Percentiles rank a stretch among this genome's conserved stretches.
Evolutionary conservation across 1,284 basidiomycete genomes (phyloP).

Genomic region (Puccinia polysora): DNA sequence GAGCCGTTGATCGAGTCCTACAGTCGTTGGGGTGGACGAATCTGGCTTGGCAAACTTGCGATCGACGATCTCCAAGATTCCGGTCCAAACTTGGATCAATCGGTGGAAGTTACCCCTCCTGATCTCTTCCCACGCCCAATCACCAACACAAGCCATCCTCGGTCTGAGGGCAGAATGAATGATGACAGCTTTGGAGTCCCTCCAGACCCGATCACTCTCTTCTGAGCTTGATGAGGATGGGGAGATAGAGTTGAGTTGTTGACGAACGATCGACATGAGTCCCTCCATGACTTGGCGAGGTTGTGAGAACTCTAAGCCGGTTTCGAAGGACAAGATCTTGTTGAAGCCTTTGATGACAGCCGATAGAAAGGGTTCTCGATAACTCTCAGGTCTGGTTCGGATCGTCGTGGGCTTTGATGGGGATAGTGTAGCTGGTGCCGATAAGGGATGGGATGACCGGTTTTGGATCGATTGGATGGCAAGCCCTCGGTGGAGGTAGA

Average conservation of each 20-base stretch:
- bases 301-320: conserved; percentile 19
- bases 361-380: conserved; percentile 15
- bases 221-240: not conserved
- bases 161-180: conserved; percentile 19
- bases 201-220: not conserved
- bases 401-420: no score
- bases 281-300: conserved; percentile 7
- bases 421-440: no score
- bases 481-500: conserved; percentile 18
- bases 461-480: conserved; percentile 14
- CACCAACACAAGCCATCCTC: not conserved
- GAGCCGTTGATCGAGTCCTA: conserved; percentile 17
- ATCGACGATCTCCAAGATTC: conserved; percentile 12
- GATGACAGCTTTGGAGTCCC: not conserved
- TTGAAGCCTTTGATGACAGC: conserved; percentile 32
- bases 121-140: conserved; percentile 37
- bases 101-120: not conserved
- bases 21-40: not conserved
- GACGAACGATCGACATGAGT: not conserved
- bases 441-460: not conserved
- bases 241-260: not conserved
- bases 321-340: conserved; percentile 24
- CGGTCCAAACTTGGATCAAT: conserved; percentile 22
- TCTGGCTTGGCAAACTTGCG: not conserved
- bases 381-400: no score